A percentile compares a stretch with the other conserved stretches of the same genome.
These are phyloP conservation scores for Apiospora rasikravindrae DNA, from an alignment of 2,329 filamentous ascomycete species.

Conservation along the genomic window DNA sequence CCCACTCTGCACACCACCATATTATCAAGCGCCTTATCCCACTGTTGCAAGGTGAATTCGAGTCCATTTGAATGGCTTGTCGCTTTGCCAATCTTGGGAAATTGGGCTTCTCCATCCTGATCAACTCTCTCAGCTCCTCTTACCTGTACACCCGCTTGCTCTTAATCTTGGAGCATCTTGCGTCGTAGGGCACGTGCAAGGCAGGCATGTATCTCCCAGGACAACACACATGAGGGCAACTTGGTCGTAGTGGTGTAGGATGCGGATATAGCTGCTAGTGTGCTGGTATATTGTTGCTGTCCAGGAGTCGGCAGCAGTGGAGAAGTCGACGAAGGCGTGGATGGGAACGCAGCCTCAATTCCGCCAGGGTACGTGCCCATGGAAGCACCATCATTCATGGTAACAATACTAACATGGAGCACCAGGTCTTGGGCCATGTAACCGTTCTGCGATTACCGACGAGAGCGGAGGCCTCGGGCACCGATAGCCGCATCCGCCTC, in stretches of 20 bases:
- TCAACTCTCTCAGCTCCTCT: constrained; percentile 40
- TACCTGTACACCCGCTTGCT: constrained; percentile 50
- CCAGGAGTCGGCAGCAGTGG: constrained; percentile 44
- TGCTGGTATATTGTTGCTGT: constrained; percentile 41
- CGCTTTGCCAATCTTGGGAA: constrained; percentile 39
- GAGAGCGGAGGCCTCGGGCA: constrained; percentile 55
- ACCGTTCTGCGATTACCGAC: constrained; percentile 50
- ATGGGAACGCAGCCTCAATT: constrained; percentile 40
- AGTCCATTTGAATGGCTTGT: constrained; percentile 35
- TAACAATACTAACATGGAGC: constrained; percentile 43
- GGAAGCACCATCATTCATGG: constrained; percentile 45
- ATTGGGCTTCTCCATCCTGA: constrained; percentile 47
- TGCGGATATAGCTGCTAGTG: constrained; percentile 43
- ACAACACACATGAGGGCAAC: constrained; percentile 36
- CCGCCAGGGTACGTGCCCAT: constrained; percentile 42
- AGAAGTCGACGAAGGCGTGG: constrained; percentile 55
- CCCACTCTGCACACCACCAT: constrained; percentile 24
- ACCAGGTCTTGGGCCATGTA: constrained; percentile 35
- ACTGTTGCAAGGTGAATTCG: constrained; percentile 40
- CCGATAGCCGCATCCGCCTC: constrained; percentile 55
- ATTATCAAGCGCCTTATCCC: constrained; percentile 38
- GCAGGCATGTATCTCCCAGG: constrained; percentile 32
- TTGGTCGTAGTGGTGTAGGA: constrained; percentile 39
- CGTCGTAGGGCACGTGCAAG: constrained; percentile 14
- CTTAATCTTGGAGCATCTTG: constrained; percentile 43